phyloP scores from a whole-genome alignment of 1,284 basidiomycete species.

The Austroboletus novae-zelandiae region DNA sequence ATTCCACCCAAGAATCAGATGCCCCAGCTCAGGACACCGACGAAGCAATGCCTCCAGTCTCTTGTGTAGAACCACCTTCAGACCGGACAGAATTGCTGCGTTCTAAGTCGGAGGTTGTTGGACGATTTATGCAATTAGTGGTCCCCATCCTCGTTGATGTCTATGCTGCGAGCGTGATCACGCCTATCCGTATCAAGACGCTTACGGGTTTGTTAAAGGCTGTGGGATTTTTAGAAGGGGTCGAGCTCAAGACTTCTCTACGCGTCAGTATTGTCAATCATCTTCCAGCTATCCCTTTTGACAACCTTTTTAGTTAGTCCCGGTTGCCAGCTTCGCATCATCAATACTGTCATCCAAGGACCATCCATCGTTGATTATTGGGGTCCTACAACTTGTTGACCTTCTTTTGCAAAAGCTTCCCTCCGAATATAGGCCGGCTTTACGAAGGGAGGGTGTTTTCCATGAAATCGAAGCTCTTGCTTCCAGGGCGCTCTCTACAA shows the following conservation, averaged over 20 bases:
- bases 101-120: conserved; percentile 72
- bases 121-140: conserved; percentile 80
- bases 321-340: conserved; percentile 89
- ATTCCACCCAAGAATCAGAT: conserved; percentile 33
- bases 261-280: conserved; percentile 46
- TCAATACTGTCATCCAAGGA: conserved; percentile 91
- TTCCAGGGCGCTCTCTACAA: conserved; percentile 53
- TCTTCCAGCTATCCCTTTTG: conserved; percentile 3
- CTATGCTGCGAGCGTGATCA: conserved; percentile 89
- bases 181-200: conserved; percentile 83
- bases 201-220: conserved; percentile 86
- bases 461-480: conserved; percentile 85
- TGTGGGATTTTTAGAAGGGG: conserved; percentile 79
- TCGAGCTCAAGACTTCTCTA: conserved; percentile 73
- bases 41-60: conserved; percentile 25
- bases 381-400: conserved; percentile 89
- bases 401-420: conserved; percentile 81
- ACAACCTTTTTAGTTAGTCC: conserved; percentile 61
- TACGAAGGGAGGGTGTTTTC: conserved; percentile 91
- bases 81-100: conserved; percentile 73
- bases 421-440: conserved; percentile 78
- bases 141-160: conserved; percentile 93
- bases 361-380: conserved; percentile 80
- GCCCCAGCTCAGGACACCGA: conserved; percentile 36
- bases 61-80: conserved; percentile 37